Percentiles rank a stretch among this genome's conserved stretches.
Evolutionary conservation across 805 yeast genomes (phyloP).

Genomic region (Starmerella potacharoeniae): DNA sequence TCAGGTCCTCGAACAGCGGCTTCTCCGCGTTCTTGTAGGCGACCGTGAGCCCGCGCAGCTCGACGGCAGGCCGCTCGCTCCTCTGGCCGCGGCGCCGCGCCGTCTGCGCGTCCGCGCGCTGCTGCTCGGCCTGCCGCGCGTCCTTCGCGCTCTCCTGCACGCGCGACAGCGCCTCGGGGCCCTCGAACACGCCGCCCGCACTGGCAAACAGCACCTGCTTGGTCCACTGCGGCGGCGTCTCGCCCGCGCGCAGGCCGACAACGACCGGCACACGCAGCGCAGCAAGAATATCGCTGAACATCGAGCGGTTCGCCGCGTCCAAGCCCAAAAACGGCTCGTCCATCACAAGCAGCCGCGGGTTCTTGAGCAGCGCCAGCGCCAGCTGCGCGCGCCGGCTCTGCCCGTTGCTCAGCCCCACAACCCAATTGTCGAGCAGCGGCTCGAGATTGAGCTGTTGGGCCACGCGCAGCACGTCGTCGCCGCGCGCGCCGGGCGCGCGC

Average conservation of each 20-base stretch:
- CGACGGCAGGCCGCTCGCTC: slow-evolving; percentile 30
- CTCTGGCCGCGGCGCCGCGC: neutral
- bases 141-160: neutral
- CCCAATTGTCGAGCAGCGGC: slow-evolving; percentile 59
- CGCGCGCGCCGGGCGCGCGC: slow-evolving; percentile 34
- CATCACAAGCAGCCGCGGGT: slow-evolving; percentile 56
- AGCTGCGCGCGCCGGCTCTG: slow-evolving; percentile 84
- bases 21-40: slow-evolving; percentile 43
- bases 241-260: slow-evolving; percentile 68
- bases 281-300: slow-evolving; percentile 46
- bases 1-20: slow-evolving; percentile 46
- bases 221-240: slow-evolving; percentile 68
- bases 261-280: slow-evolving; percentile 41
- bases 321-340: slow-evolving; percentile 92
- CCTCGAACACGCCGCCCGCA: slow-evolving; percentile 34
- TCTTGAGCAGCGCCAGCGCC: slow-evolving; percentile 56
- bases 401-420: slow-evolving; percentile 83
- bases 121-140: neutral
- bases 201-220: slow-evolving; percentile 44
- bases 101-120: neutral
- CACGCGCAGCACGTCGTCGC: slow-evolving; percentile 34
- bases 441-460: slow-evolving; percentile 42
- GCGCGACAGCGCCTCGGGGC: neutral
- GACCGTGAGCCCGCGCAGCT: slow-evolving; percentile 53
- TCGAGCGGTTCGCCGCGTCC: slow-evolving; percentile 58